A percentile compares a stretch with the other conserved stretches of the same genome.
Evolutionary conservation across 2,329 filamentous ascomycete species (phyloP).

Genomic region (Aspergillus japonicus): DNA sequence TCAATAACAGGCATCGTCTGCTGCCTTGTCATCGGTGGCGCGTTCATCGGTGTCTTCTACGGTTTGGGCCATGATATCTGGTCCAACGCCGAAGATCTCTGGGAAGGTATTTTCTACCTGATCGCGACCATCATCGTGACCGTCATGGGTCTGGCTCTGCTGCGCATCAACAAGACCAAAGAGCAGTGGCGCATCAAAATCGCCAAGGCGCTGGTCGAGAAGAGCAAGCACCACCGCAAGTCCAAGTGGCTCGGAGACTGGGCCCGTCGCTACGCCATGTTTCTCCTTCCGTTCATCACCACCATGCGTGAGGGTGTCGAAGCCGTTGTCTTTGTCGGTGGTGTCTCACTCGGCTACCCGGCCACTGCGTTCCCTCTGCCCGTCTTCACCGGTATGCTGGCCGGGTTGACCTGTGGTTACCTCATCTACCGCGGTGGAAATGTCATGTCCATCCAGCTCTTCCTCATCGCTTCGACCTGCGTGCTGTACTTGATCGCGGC

Average conservation of each 20-base stretch:
- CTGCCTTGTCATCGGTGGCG: slow-evolving; percentile 64
- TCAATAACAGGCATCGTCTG: slow-evolving; percentile 62
- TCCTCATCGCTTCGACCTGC: slow-evolving; percentile 79
- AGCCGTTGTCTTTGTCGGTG: slow-evolving; percentile 19
- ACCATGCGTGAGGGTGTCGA: slow-evolving; percentile 21
- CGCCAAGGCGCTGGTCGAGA: slow-evolving; percentile 63
- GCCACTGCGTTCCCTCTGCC: slow-evolving; percentile 49
- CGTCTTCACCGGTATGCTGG: slow-evolving; percentile 69
- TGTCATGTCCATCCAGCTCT: slow-evolving; percentile 66
- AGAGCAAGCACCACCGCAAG: slow-evolving; percentile 37
- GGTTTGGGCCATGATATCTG: slow-evolving; percentile 66
- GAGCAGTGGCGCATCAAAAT: slow-evolving; percentile 87
- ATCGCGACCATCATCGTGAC: slow-evolving; percentile 78
- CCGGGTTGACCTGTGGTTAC: slow-evolving; percentile 67
- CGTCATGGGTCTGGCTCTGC: slow-evolving; percentile 73
- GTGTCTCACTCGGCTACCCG: slow-evolving; percentile 57
- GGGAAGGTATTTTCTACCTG: slow-evolving; percentile 76
- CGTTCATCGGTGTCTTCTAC: slow-evolving; percentile 73
- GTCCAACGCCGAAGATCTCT: slow-evolving; percentile 68
- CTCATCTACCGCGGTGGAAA: slow-evolving; percentile 73
- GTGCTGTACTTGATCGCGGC: slow-evolving; percentile 81
- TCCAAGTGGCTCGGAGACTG: slow-evolving; percentile 58
- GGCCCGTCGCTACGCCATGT: slow-evolving; percentile 81
- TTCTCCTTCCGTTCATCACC: slow-evolving; percentile 80
- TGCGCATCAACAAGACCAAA: slow-evolving; percentile 79